These are phyloP conservation scores for Cubamyces sp. DNA, from an alignment of 768 basidiomycete species.

Conservation along the genomic window DNA sequence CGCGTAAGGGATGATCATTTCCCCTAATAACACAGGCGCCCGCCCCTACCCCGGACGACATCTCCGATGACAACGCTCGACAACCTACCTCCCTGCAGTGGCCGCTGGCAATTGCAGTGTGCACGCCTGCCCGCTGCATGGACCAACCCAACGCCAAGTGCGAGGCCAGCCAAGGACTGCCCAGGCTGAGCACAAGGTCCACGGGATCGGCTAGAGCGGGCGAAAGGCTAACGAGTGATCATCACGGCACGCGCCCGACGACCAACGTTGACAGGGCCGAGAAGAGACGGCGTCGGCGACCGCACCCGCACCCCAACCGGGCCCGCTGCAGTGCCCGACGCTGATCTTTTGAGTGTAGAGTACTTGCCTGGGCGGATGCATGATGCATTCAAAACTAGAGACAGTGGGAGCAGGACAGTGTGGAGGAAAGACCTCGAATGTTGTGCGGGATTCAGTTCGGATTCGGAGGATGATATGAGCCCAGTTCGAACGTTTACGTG, in stretches of 20 bases:
- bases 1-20: too few species aligned
- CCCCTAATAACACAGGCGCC: too few species aligned
- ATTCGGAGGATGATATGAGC: slow-evolving; percentile 6
- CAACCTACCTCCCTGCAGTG: too few species aligned
- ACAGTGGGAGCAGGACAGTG: neutral
- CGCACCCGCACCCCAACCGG: neutral
- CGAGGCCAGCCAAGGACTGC: neutral
- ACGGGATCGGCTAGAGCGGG: neutral
- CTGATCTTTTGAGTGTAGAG: neutral
- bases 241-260: neutral
- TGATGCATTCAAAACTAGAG: neutral
- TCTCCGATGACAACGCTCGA: too few species aligned
- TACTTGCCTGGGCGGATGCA: neutral
- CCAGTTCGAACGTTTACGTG: slow-evolving; percentile 7
- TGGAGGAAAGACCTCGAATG: slow-evolving; percentile 13
- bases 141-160: neutral
- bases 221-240: slow-evolving; percentile 2
- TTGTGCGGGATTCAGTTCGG: neutral
- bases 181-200: slow-evolving; percentile 2
- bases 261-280: too few species aligned
- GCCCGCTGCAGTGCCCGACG: neutral
- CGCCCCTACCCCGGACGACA: too few species aligned
- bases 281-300: neutral
- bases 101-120: too few species aligned
- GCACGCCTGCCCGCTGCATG: too few species aligned